phyloP scores from a whole-genome alignment of 768 basidiomycete species.

The Obba rivulosa region DNA sequence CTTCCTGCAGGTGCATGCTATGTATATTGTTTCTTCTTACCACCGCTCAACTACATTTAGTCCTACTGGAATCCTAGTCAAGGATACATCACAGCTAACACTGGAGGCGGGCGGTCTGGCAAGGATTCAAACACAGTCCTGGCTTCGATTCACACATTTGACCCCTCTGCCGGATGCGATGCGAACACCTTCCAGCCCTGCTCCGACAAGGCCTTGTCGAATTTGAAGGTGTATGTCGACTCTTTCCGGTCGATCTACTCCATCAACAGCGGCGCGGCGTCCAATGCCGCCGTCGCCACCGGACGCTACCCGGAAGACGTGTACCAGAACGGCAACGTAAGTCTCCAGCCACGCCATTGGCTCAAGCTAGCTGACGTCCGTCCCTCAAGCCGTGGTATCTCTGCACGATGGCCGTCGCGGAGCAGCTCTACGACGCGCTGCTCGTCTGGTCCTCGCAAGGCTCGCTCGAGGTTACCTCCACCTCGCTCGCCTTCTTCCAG shows the following conservation, averaged over 20 bases:
- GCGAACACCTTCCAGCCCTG: constrained; percentile 76
- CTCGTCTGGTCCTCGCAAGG: constrained; percentile 55
- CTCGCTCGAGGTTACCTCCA: constrained; percentile 47
- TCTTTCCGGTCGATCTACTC: constrained; percentile 65
- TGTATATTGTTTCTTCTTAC: background rate
- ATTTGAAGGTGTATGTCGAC: constrained; percentile 64
- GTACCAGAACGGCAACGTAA: constrained; percentile 67
- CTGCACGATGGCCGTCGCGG: constrained; percentile 64
- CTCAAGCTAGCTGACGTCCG: background rate
- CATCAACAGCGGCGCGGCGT: constrained; percentile 55
- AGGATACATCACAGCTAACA: constrained; percentile 70
- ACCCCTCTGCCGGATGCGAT: constrained; percentile 67
- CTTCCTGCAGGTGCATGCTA: constrained; percentile 56
- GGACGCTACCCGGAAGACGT: constrained; percentile 75
- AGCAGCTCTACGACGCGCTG: constrained; percentile 72
- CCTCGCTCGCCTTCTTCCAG: constrained; percentile 68
- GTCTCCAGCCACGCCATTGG: constrained; percentile 15
- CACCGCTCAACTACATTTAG: constrained; percentile 26
- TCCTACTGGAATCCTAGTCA: constrained; percentile 67
- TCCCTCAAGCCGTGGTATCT: constrained; percentile 66
- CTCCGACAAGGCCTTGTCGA: constrained; percentile 73
- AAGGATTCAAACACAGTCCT: constrained; percentile 71
- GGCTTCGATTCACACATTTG: constrained; percentile 75
- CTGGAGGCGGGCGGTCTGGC: constrained; percentile 67
- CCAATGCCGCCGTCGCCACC: constrained; percentile 56